These are phyloP conservation scores for Sclerotiophoma versabilis DNA, from an alignment of 2,329 filamentous ascomycete species.

Conservation along the genomic window DNA sequence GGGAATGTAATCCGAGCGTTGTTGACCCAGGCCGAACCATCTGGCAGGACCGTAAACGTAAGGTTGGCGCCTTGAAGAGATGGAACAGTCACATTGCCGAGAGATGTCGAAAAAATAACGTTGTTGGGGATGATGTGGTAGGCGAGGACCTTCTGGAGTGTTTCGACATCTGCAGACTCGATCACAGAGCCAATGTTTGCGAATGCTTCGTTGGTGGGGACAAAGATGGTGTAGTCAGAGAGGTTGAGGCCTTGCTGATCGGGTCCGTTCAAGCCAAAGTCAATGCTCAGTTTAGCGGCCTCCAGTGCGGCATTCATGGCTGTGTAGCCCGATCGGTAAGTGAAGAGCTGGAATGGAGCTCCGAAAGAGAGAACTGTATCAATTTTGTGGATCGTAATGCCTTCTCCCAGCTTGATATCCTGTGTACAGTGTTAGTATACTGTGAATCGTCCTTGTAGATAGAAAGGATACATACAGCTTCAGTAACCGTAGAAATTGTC, in stretches of 20 bases:
- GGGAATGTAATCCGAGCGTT: constrained; percentile 32
- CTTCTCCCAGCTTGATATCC: constrained; percentile 36
- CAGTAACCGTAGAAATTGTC: constrained; percentile 56
- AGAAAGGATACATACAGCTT: constrained; percentile 50
- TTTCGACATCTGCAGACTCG: constrained; percentile 23
- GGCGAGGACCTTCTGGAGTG: constrained; percentile 32
- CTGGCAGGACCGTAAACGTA: constrained; percentile 33
- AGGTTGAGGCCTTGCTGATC: constrained; percentile 30
- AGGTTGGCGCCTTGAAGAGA: constrained; percentile 30
- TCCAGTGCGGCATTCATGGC: constrained; percentile 34
- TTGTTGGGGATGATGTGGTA: constrained; percentile 39
- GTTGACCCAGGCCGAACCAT: constrained; percentile 36
- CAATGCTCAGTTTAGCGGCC: constrained; percentile 29
- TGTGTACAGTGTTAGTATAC: constrained; percentile 1
- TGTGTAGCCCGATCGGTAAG: constrained; percentile 34
- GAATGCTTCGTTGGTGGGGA: constrained; percentile 78
- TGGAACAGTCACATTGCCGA: constrained; percentile 35
- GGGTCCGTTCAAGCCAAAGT: constrained; percentile 26
- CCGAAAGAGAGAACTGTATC: constrained; percentile 37
- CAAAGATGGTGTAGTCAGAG: constrained; percentile 79
- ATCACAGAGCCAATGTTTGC: constrained; percentile 57
- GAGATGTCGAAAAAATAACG: constrained; percentile 34
- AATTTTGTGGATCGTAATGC: constrained; percentile 38
- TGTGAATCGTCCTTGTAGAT: not conserved
- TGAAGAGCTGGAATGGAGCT: constrained; percentile 37